These are phyloP conservation scores for Theileria equi DNA, from an alignment of 169 alveolate species.

Conservation along the genomic window DNA sequence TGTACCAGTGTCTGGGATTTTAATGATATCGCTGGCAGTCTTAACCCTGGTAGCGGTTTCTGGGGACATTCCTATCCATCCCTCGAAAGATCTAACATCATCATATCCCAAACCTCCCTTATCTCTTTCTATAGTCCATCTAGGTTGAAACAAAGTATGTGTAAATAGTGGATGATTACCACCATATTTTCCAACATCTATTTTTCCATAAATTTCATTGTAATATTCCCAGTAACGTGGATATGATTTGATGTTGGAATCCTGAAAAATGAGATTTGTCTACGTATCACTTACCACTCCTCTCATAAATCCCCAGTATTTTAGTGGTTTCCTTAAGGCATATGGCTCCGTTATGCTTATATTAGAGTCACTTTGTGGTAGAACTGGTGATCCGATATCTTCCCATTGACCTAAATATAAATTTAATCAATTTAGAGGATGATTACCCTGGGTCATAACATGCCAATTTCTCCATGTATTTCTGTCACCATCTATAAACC, in stretches of 20 bases:
- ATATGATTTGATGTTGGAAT: constrained; percentile 58
- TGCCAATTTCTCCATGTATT: constrained; percentile 77
- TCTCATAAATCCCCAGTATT: constrained; percentile 76
- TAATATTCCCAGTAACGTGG: constrained; percentile 57
- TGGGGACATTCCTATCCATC: constrained; percentile 64
- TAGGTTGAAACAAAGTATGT: constrained; percentile 69
- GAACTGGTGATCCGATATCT: constrained; percentile 43
- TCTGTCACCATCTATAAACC: constrained; percentile 69
- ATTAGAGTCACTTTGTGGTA: constrained; percentile 56
- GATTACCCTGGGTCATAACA: constrained; percentile 66
- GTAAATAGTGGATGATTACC: constrained; percentile 58
- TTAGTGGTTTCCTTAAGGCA: constrained; percentile 71
- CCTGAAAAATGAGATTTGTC: constrained; percentile 29
- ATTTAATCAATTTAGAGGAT: constrained; percentile 5
- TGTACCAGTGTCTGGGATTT: constrained; percentile 35
- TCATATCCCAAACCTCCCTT: constrained; percentile 70
- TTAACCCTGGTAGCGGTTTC: constrained; percentile 57
- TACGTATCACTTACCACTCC: constrained; percentile 58
- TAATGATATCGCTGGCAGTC: constrained; percentile 27
- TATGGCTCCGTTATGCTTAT: constrained; percentile 47
- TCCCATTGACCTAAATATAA: constrained; percentile 53
- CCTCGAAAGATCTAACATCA: constrained; percentile 64
- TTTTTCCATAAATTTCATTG: constrained; percentile 27
- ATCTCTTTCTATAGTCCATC: constrained; percentile 61
- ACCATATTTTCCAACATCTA: constrained; percentile 28